Conservation (phyloP, 805 yeast species). For the Lipomyces kockii region DNA sequence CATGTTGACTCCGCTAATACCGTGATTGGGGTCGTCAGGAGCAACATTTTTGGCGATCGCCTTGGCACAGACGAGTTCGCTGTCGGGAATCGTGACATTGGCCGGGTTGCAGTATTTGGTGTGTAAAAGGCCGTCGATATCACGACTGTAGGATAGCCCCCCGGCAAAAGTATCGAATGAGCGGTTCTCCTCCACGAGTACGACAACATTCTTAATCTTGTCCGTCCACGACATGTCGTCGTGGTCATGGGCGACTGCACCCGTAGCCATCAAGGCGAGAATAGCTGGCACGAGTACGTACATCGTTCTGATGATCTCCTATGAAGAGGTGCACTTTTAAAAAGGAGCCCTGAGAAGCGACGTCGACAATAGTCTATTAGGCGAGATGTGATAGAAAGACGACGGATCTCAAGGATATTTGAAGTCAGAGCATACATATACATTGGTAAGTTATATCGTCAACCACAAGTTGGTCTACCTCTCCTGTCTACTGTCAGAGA, state of each 20-base stretch:
- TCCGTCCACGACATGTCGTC: not conserved
- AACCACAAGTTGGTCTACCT: too few species aligned
- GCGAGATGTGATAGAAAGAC: too few species aligned
- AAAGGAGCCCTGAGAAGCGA: too few species aligned
- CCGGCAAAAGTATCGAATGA: conserved; percentile 11
- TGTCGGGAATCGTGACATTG: not conserved
- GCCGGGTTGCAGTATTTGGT: not conserved
- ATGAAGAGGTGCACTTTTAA: too few species aligned
- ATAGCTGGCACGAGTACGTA: not conserved
- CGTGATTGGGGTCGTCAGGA: conserved; percentile 10
- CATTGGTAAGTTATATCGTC: too few species aligned
- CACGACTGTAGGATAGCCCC: not conserved
- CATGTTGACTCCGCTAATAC: conserved; percentile 1
- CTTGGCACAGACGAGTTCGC: not conserved
- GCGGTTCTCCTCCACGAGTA: conserved; percentile 1
- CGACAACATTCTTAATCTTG: conserved; percentile 1
- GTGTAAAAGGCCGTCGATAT: not conserved
- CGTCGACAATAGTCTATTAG: too few species aligned
- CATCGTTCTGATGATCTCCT: not conserved
- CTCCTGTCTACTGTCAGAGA: too few species aligned
- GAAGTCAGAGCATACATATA: too few species aligned
- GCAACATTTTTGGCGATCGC: conserved; percentile 1
- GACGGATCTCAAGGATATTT: too few species aligned
- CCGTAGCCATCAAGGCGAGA: not conserved
- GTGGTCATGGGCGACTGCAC: not conserved